A percentile compares a stretch with the other conserved stretches of the same genome.
Conservation (phyloP, 768 basidiomycete genomes). For the Epithele typhae region DNA sequence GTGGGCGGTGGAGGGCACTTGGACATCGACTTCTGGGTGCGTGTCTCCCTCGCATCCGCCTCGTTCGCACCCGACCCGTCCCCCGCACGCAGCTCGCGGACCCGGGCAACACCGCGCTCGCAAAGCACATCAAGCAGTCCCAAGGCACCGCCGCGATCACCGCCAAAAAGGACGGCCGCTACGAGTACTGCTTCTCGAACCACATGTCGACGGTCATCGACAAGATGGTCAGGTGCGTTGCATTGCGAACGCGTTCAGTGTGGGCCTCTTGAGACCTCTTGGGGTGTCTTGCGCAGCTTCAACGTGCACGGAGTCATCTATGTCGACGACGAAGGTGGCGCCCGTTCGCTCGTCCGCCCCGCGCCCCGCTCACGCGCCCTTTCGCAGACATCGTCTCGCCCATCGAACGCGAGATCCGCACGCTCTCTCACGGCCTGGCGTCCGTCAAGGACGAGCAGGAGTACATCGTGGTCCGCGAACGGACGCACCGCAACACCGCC, state of each 20-base stretch:
- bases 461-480: constrained; percentile 94
- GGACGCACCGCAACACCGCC: constrained; percentile 89
- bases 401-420: constrained; percentile 92
- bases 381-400: constrained; percentile 79
- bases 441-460: constrained; percentile 98
- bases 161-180: constrained; percentile 80
- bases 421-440: constrained; percentile 73
- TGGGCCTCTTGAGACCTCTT: too few species aligned
- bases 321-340: constrained; percentile 80
- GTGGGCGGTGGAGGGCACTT: constrained; percentile 95
- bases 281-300: constrained; percentile 50
- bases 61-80: neutral
- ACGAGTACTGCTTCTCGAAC: constrained; percentile 98
- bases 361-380: neutral
- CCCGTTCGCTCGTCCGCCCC: too few species aligned
- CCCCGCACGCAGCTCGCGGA: constrained; percentile 62
- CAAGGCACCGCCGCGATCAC: constrained; percentile 89
- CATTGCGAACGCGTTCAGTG: too few species aligned
- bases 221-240: constrained; percentile 83
- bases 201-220: constrained; percentile 97
- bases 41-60: constrained; percentile 10
- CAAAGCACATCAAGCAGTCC: constrained; percentile 80
- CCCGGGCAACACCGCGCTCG: constrained; percentile 61
- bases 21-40: constrained; percentile 97
- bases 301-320: constrained; percentile 98